phyloP scores from a whole-genome alignment of 2,329 filamentous ascomycete genomes.

The Fusarium citri region DNA sequence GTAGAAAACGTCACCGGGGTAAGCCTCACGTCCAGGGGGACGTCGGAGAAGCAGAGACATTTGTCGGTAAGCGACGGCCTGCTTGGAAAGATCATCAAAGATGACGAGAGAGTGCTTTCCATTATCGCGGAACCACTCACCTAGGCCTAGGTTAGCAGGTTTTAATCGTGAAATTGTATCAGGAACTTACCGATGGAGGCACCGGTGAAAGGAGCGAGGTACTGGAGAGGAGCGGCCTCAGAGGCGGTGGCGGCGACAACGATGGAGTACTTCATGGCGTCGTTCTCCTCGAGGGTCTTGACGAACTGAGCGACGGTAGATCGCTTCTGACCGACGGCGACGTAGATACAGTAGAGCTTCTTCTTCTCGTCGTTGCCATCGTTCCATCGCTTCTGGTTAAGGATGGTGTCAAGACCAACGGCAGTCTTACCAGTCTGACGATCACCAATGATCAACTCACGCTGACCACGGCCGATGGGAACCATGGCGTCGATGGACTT shows the following conservation, averaged over 20 bases:
- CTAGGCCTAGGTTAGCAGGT: slow-evolving; percentile 49
- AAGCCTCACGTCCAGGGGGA: slow-evolving; percentile 98
- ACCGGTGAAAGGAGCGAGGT: slow-evolving; percentile 93
- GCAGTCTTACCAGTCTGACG: slow-evolving; percentile 99
- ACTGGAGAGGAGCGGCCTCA: slow-evolving; percentile 94
- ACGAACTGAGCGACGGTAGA: slow-evolving; percentile 99
- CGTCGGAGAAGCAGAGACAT: slow-evolving; percentile 98
- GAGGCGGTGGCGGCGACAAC: slow-evolving; percentile 96
- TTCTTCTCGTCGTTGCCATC: slow-evolving; percentile 84
- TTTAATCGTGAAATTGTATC: not conserved
- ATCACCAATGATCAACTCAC: slow-evolving; percentile 99
- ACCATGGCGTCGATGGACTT: slow-evolving; percentile 99
- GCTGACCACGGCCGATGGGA: slow-evolving; percentile 99
- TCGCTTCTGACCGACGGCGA: slow-evolving; percentile 98
- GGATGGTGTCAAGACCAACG: slow-evolving; percentile 95
- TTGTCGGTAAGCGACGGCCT: slow-evolving; percentile 97
- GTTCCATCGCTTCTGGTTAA: slow-evolving; percentile 99
- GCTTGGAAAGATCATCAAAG: slow-evolving; percentile 97
- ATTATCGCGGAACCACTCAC: slow-evolving; percentile 82
- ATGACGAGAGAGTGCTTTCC: slow-evolving; percentile 91
- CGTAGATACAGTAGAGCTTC: slow-evolving; percentile 99
- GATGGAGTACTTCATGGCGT: slow-evolving; percentile 98
- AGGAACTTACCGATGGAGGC: slow-evolving; percentile 47
- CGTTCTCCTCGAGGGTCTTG: slow-evolving; percentile 99
- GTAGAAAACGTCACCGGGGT: slow-evolving; percentile 99